Evolutionary conservation across 257 asterid genomes (phyloP).

Genomic region (Solanum medicagineum): DNA sequence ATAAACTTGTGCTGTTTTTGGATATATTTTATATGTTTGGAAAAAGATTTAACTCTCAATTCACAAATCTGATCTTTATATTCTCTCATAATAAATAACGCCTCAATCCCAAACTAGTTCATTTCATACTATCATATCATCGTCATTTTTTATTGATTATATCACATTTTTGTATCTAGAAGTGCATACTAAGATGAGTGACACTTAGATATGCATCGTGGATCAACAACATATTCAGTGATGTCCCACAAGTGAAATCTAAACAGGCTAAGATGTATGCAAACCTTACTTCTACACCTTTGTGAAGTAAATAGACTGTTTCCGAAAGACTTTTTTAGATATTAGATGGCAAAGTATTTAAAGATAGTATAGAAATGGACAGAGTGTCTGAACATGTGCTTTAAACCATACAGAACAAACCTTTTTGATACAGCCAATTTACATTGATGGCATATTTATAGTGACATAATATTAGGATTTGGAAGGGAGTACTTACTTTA

Average conservation of each 20-base stretch:
- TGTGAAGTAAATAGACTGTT: background rate
- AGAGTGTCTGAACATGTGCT: background rate
- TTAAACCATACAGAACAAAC: background rate
- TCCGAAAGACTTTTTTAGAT: background rate
- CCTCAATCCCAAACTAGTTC: background rate
- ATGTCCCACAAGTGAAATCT: background rate
- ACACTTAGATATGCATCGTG: no score
- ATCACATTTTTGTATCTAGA: no score
- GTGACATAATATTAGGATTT: background rate
- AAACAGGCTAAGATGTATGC: background rate
- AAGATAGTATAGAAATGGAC: background rate
- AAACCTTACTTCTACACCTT: background rate
- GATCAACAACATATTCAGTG: no score
- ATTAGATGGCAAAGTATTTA: background rate
- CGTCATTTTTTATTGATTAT: no score
- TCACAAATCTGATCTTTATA: background rate
- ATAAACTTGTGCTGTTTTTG: no score
- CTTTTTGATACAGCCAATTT: background rate
- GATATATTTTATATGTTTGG: no score
- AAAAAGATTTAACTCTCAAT: background rate
- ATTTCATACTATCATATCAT: no score
- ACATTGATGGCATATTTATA: background rate
- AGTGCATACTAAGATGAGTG: no score
- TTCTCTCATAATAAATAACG: background rate
- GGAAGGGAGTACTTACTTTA: background rate